Percentiles rank a stretch among this genome's conserved stretches.
Conservation (phyloP, 352 stramenopile genomes). For the Thalassiosira hispida region DNA sequence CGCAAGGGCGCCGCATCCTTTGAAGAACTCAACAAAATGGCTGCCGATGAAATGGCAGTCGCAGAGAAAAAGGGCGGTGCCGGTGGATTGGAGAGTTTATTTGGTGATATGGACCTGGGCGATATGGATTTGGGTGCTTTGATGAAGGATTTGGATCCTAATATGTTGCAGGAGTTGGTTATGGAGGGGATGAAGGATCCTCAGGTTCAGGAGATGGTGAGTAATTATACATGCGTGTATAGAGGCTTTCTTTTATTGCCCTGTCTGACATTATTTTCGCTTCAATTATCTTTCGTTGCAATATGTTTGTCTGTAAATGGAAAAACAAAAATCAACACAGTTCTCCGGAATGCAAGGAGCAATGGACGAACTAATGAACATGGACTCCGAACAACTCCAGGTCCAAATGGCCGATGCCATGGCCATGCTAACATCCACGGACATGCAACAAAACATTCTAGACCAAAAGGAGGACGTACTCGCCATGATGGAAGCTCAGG, state of each 20-base stretch:
- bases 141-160: constrained; percentile 55
- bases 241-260: background rate
- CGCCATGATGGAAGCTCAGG: constrained; percentile 63
- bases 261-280: background rate
- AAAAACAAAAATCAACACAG: constrained; percentile 13
- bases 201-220: constrained; percentile 58
- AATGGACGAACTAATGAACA: constrained; percentile 74
- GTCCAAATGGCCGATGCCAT: constrained; percentile 75
- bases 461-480: constrained; percentile 71
- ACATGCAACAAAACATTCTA: constrained; percentile 68
- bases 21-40: constrained; percentile 77
- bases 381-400: constrained; percentile 71
- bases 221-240: constrained; percentile 4
- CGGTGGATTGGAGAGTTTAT: constrained; percentile 24
- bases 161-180: constrained; percentile 57
- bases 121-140: constrained; percentile 45
- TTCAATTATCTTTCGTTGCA: background rate
- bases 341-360: constrained; percentile 57
- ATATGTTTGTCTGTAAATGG: background rate
- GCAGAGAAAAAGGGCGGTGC: constrained; percentile 41
- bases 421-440: constrained; percentile 62
- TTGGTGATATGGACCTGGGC: constrained; percentile 31
- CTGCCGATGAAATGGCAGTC: constrained; percentile 29
- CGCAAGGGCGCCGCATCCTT: constrained; percentile 56
- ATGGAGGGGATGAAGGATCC: constrained; percentile 63